Base-by-base conservation (phyloP, 495 filamentous ascomycete genomes). In the Neurospora tetrasperma region DNA sequence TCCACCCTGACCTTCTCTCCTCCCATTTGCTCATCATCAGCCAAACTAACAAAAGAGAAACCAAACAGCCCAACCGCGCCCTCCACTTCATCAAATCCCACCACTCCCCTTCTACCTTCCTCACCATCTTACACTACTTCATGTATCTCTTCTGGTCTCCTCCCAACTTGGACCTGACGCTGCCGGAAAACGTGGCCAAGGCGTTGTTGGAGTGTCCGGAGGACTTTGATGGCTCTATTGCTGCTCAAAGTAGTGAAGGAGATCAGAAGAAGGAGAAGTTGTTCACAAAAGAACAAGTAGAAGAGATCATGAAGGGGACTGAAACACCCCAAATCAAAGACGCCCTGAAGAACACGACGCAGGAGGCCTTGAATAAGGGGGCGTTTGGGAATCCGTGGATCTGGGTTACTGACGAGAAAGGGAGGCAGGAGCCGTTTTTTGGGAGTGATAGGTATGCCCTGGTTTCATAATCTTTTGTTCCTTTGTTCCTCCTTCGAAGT, bases 371-470 rank as follows among this genome's bases (percentile, higher is more conserved):
- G 12, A 85, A 89, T 48, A 80, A 77, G 20, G 92, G 92, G 0
- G 91, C 91, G 1, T 94, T 91, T 80, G 92, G 92, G 0, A 88
- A 88, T 70, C 92, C 92, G 1, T 94, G 92, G 90, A 83, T 92
- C 73, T 91, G 88, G 86, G 91, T 89, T n/a, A 82, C 79, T n/a
- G 88, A 92, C 76, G 80, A 84, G 11, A 48, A 69, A 31, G 89
- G 90, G 5, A 77, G 82, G 70, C 83, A 82, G 70, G 89, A 92
- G 82, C 89, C 90, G 4, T 93, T 93, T 79, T 94, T 94, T 79
- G 92, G 92, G 3, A 93, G 90, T 80, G 92, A 93, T 81, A 84
- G 91, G 82, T 92, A 81, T 54, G 80, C 78, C 27, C 1, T 27
- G 5, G 2, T 38, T 38, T 4, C 35, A 38, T 38, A 6, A 5